A percentile compares a stretch with the other conserved stretches of the same genome.
Conservation (phyloP, 768 basidiomycete genomes). For the Pleurotus sapidus region DNA sequence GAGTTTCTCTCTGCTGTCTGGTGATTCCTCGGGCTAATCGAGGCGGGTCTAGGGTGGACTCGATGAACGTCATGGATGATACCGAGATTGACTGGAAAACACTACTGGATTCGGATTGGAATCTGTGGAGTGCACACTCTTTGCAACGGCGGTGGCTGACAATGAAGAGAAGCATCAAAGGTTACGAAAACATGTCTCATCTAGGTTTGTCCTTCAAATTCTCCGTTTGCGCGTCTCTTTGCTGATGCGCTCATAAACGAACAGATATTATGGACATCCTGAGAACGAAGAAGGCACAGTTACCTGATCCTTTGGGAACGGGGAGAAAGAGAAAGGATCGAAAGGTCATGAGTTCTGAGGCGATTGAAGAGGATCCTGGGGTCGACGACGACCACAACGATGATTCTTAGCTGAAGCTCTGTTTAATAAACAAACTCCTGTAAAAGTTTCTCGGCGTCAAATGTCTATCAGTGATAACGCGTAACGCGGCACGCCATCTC, state of each 20-base stretch:
- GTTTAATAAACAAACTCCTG: too few species aligned
- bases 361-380: conserved; percentile 33
- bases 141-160: conserved; percentile 80
- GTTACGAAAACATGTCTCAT: conserved; percentile 78
- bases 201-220: conserved; percentile 43
- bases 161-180: conserved; percentile 75
- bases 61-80: conserved; percentile 72
- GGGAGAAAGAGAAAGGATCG: conserved; percentile 39
- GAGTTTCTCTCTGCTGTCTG: conserved; percentile 17
- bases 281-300: conserved; percentile 66
- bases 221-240: neutral
- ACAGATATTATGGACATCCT: conserved; percentile 83
- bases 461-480: too few species aligned
- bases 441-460: too few species aligned
- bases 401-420: neutral
- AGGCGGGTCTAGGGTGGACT: conserved; percentile 55
- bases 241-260: conserved; percentile 9
- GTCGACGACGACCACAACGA: neutral
- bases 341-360: conserved; percentile 51
- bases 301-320: conserved; percentile 31
- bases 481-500: too few species aligned
- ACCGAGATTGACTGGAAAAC: conserved; percentile 86
- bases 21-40: neutral
- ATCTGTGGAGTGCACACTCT: conserved; percentile 79
- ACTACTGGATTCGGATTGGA: conserved; percentile 73